Evolutionary conservation across 495 filamentous ascomycete genomes (phyloP).

Genomic region (Amorphotheca resinae): DNA sequence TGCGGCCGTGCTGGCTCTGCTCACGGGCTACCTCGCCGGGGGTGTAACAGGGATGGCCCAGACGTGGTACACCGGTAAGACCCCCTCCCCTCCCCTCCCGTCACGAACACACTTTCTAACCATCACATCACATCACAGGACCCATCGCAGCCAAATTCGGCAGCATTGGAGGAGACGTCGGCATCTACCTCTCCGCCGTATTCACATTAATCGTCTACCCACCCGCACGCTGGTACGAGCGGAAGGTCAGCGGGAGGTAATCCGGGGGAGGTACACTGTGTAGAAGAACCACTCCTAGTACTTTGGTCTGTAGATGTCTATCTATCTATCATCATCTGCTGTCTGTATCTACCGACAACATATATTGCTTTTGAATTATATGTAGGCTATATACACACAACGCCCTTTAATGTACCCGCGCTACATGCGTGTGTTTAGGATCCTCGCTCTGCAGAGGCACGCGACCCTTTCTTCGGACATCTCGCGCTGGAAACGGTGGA

Average conservation of each 20-base stretch:
- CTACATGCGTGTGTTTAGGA: too few relatives aligned
- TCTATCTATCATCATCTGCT: too few relatives aligned
- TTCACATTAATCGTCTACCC: slow-evolving; percentile 31
- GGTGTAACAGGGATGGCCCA: slow-evolving; percentile 39
- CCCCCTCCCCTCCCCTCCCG: background rate
- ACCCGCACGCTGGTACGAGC: slow-evolving; percentile 30
- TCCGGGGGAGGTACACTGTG: background rate
- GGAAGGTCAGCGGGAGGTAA: slow-evolving; percentile 20
- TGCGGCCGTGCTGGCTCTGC: slow-evolving; percentile 33
- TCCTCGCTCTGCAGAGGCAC: too few relatives aligned
- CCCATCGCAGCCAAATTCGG: slow-evolving; percentile 37
- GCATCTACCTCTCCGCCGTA: slow-evolving; percentile 39
- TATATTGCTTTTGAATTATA: too few relatives aligned
- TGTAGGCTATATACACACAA: too few relatives aligned
- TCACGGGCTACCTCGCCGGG: slow-evolving; percentile 30
- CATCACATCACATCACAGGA: slow-evolving; percentile 9
- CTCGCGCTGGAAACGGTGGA: too few relatives aligned
- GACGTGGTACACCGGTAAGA: slow-evolving; percentile 34
- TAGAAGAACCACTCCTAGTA: too few relatives aligned
- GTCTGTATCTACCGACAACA: too few relatives aligned
- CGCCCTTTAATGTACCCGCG: too few relatives aligned
- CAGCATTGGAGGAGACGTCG: slow-evolving; percentile 36
- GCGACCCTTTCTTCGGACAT: too few relatives aligned
- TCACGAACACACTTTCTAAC: background rate
- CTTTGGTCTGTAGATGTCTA: too few relatives aligned